Percentiles rank a stretch among this genome's conserved stretches.
Conservation (phyloP, 371 early-diverging fungal genomes). For the Haplosporangium sp. region DNA sequence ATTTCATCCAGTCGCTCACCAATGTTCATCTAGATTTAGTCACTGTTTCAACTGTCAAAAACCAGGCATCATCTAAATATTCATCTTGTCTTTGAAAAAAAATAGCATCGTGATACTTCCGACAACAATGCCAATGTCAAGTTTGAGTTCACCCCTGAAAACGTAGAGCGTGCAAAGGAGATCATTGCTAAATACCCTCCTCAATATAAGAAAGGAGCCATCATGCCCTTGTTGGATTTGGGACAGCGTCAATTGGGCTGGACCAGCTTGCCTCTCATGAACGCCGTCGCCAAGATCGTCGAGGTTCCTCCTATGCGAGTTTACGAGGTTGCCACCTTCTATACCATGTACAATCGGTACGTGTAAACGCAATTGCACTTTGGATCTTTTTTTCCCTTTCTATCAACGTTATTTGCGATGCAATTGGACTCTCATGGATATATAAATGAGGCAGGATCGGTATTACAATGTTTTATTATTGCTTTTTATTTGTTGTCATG, state of each 20-base stretch:
- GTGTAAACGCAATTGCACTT: slow-evolving; percentile 1
- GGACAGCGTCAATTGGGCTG: slow-evolving; percentile 96
- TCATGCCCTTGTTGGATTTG: slow-evolving; percentile 95
- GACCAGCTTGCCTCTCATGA: slow-evolving; percentile 96
- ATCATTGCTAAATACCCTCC: slow-evolving; percentile 95
- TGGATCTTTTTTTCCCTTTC: too few relatives aligned
- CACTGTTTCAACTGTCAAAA: neutral
- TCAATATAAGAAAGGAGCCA: slow-evolving; percentile 98
- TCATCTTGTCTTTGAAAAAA: neutral
- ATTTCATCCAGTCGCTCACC: neutral
- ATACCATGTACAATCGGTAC: slow-evolving; percentile 98
- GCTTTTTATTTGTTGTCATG: neutral
- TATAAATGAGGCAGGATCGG: too few relatives aligned
- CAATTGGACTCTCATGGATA: too few relatives aligned
- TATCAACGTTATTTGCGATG: too few relatives aligned
- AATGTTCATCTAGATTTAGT: neutral
- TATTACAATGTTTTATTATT: neutral
- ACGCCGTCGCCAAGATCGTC: slow-evolving; percentile 92
- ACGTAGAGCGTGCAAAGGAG: slow-evolving; percentile 83
- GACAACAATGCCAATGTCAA: slow-evolving; percentile 89
- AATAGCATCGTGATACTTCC: slow-evolving; percentile 90
- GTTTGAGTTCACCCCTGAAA: slow-evolving; percentile 89
- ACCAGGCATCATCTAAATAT: too few relatives aligned
- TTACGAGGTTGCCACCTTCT: slow-evolving; percentile 99
- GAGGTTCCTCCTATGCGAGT: slow-evolving; percentile 99